Evolutionary conservation across 1,139 yeast genomes (phyloP), one percentile per base, ranked within the genome.

Genomic region (Hemisphaericaspora xylanilytica): DNA sequence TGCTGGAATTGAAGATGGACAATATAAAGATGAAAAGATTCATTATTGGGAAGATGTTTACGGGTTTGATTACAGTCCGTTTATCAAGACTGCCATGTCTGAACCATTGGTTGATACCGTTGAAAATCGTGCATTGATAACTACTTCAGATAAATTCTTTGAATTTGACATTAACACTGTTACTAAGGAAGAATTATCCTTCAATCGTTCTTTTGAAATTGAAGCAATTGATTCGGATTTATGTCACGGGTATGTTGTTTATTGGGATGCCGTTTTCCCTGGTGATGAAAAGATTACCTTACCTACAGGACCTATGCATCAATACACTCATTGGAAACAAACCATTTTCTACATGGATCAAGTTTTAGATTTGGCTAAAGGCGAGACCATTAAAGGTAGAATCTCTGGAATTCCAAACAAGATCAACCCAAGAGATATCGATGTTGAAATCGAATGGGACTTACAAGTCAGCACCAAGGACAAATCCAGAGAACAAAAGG

Each of bases 101-200:
- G 98, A 94, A 63, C 98, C 98, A 22, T 75, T 92, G 52, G 97
- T 92, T 36, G 98, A 92, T 59, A 85, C 85, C 17, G 97, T 94
- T 43, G 90, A 92, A 49, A 78, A 85, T 60, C 73, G 75, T 46
- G 69, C 89, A n/a, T 70, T 78, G 48, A 85, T 90, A 42, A 87
- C 97, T 33, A 75, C 83, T 27, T 77, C 87, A 30, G 70, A 74
- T 49, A 74, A 83, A 54, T 69, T 94, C 50, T 78, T 85, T 50
- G 90, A 85, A 50, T 81, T 92, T 52, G 97, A 92, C 65, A 78
- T 94, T 51, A 88, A 89, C 65, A 90, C 95, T 1, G 94, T 90
- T 39, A 85, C 77, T 37, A 75, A 88, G 48, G 90, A 83, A 52
- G 92, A 89, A 35, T 76, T 92, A 45, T 82, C 89, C 2, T 92